These are phyloP conservation scores for Tephrocybe sp. DNA, from an alignment of 768 basidiomycete species.

Conservation along the genomic window DNA sequence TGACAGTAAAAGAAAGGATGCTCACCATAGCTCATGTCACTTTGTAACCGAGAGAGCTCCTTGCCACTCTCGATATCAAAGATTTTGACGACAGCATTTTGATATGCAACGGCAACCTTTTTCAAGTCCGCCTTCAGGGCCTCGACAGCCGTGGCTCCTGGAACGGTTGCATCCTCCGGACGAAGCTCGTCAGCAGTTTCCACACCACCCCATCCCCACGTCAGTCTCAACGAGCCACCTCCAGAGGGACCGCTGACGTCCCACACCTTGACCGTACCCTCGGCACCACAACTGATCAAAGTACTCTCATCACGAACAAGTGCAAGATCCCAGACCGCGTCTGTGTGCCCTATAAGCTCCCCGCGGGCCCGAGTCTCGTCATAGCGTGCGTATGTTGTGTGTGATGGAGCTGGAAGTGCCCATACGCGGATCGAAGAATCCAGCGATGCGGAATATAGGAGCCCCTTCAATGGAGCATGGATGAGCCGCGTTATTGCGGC, in stretches of 20 bases:
- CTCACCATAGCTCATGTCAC: conserved; percentile 60
- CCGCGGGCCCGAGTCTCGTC: conserved; percentile 77
- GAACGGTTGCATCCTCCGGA: conserved; percentile 48
- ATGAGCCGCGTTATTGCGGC: conserved; percentile 86
- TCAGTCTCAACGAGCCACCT: conserved; percentile 64
- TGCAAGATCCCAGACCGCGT: conserved; percentile 95
- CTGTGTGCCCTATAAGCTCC: conserved; percentile 88
- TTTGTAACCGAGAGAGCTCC: conserved; percentile 63
- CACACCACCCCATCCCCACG: conserved; percentile 79
- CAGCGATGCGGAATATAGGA: conserved; percentile 89
- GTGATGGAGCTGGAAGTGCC: conserved; percentile 72
- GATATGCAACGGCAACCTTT: conserved; percentile 88
- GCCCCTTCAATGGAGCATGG: conserved; percentile 71
- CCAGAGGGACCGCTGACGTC: conserved; percentile 72
- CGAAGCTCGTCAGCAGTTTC: conserved; percentile 47
- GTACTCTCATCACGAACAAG: conserved; percentile 81
- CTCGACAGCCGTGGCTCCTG: conserved; percentile 82
- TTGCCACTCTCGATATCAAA: conserved; percentile 91
- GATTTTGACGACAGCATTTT: conserved; percentile 86
- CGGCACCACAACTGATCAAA: conserved; percentile 88
- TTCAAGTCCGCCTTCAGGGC: conserved; percentile 81
- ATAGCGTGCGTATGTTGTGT: conserved; percentile 91
- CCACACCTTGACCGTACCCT: conserved; percentile 94
- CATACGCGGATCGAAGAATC: conserved; percentile 94
- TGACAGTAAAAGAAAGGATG: conserved; percentile 3